These are phyloP conservation scores for Caryopteris hybrid DNA, from an alignment of 305 asterid species.

Conservation along the genomic window DNA sequence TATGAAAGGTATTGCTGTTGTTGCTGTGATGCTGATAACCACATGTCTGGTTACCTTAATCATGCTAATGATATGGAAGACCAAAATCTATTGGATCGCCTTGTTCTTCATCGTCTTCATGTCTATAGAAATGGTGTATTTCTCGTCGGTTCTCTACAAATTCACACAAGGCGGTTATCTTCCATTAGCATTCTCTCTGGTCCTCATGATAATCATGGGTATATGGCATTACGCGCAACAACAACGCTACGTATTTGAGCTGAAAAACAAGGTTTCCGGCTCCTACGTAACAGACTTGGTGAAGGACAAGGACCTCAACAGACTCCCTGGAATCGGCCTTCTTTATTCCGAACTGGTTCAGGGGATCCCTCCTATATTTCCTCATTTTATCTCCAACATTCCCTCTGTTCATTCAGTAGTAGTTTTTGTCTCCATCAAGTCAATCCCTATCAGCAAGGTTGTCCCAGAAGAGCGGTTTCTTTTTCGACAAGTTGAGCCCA, in stretches of 20 bases:
- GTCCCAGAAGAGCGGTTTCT: conserved; percentile 53
- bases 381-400: conserved; percentile 53
- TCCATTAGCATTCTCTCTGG: conserved; percentile 46
- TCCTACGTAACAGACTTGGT: conserved; percentile 38
- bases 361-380: conserved; percentile 73
- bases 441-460: conserved; percentile 63
- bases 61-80: conserved; percentile 70
- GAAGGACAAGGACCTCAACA: conserved; percentile 18
- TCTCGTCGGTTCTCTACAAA: conserved; percentile 62
- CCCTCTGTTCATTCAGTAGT: conserved; percentile 61
- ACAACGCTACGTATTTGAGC: conserved; percentile 58
- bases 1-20: conserved; percentile 59
- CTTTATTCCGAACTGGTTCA: conserved; percentile 74
- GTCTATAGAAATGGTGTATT: conserved; percentile 39
- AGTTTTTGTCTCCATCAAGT: conserved; percentile 67
- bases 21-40: conserved; percentile 67
- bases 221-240: conserved; percentile 70
- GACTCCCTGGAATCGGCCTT: conserved; percentile 66
- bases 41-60: conserved; percentile 52
- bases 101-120: conserved; percentile 40
- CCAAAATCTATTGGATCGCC: conserved; percentile 50
- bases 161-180: conserved; percentile 72
- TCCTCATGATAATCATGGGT: conserved; percentile 55
- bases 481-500: conserved; percentile 59
- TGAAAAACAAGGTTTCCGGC: conserved; percentile 57